A percentile compares a stretch with the other conserved stretches of the same genome.
phyloP scores from a whole-genome alignment of 225 moss, liverwort and hornwort genomes.

The Pleurozium schreberi region DNA sequence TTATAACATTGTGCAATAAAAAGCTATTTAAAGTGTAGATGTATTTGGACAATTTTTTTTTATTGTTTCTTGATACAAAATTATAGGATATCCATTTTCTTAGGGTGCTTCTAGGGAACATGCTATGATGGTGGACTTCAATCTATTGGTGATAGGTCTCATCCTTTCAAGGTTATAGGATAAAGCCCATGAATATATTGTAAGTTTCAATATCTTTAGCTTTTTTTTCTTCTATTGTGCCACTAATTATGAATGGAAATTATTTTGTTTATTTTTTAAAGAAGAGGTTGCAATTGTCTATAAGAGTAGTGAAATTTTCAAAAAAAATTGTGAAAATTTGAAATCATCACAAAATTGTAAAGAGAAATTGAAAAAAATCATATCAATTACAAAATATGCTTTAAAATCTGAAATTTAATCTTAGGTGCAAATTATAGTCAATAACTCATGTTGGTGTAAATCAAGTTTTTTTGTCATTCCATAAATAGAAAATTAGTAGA shows the following conservation, averaged over 20 bases:
- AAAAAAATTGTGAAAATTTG: neutral
- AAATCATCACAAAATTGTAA: neutral
- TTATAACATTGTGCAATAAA: neutral
- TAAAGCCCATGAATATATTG: neutral
- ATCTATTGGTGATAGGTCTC: neutral
- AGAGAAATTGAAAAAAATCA: neutral
- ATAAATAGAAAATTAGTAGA: neutral
- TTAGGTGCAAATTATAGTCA: neutral
- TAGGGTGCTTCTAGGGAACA: neutral
- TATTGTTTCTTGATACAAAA: neutral
- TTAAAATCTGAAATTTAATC: too few species aligned
- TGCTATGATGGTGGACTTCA: neutral
- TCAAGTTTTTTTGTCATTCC: rapidly evolving
- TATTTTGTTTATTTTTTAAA: neutral
- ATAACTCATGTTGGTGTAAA: neutral
- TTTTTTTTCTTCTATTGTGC: neutral
- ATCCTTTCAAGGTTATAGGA: neutral
- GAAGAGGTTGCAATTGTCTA: neutral
- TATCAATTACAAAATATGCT: neutral
- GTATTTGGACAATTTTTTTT: neutral
- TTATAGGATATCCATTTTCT: neutral
- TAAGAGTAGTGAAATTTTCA: too few species aligned
- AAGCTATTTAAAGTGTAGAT: neutral
- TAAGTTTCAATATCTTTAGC: neutral
- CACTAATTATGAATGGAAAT: neutral